Percentiles rank a stretch among this genome's conserved stretches.
phyloP scores from a whole-genome alignment of 768 basidiomycete species.

The Xerocomus spinulosus region DNA sequence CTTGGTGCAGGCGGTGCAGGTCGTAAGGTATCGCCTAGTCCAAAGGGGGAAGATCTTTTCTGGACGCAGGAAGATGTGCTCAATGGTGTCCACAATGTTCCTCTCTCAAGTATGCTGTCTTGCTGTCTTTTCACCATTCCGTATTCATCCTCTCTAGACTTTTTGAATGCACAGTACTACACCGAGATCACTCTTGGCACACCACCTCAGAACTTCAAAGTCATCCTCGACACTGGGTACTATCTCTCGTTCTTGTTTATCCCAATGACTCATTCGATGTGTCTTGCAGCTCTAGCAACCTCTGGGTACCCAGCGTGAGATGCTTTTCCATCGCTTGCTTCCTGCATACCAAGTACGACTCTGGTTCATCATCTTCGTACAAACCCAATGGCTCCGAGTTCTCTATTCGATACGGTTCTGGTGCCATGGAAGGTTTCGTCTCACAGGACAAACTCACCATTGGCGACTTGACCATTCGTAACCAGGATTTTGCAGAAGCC shows the following conservation, averaged over 20 bases:
- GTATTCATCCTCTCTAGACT: conserved; percentile 53
- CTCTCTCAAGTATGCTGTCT: conserved; percentile 71
- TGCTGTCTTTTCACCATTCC: neutral
- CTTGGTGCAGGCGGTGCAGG: conserved; percentile 73
- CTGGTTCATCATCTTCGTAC: conserved; percentile 72
- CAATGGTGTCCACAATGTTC: conserved; percentile 80
- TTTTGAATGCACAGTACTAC: conserved; percentile 97
- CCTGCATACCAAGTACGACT: conserved; percentile 92
- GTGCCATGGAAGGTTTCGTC: conserved; percentile 94
- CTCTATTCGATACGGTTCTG: conserved; percentile 90
- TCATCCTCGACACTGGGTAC: conserved; percentile 89
- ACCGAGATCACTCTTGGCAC: conserved; percentile 79
- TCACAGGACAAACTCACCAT: conserved; percentile 78
- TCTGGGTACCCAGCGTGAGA: conserved; percentile 83
- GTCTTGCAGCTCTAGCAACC: conserved; percentile 70
- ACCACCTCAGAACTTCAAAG: conserved; percentile 88
- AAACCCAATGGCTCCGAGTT: conserved; percentile 87
- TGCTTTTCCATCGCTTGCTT: conserved; percentile 92
- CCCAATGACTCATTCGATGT: neutral
- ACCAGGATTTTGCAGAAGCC: conserved; percentile 91
- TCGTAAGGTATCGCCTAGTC: conserved; percentile 49
- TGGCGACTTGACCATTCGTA: conserved; percentile 71
- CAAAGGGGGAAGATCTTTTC: conserved; percentile 56
- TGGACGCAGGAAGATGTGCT: conserved; percentile 74
- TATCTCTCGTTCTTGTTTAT: neutral